Base-by-base conservation (phyloP, 2,329 filamentous ascomycete species). In the Pseudopyricularia cyperi region DNA sequence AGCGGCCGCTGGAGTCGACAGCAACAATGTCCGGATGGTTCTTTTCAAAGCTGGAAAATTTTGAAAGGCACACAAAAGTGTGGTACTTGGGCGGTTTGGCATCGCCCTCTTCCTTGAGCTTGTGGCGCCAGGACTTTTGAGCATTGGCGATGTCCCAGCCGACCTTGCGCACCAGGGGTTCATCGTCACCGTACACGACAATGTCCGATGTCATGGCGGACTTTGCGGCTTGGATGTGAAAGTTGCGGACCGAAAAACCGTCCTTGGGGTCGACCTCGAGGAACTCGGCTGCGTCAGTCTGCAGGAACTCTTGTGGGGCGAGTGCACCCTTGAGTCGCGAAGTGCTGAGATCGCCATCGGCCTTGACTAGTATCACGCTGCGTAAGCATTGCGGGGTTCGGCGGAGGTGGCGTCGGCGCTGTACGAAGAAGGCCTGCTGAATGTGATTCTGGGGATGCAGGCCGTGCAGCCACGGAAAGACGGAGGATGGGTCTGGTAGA, bases 391-490 rank as follows among this genome's bases (percentile, higher is more conserved):
- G 77, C 0, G 89, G 88, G 2, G 82, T 81, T 58, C 77, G 83
- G 47, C 86, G 76, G 50, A 85, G 68, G n/a, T 79, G 73, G 55
- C 82, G 85, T 61, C 83, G 83, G 55, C 88, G 80, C 26, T 86
- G 83, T 50, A 83, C 81, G 65, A 98, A 97, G 71, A 96, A 97
- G 7, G 86, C 80, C 55, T 93, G 77, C 62, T 98, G 93, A 52
- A 95, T 77, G 55, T 88, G 82, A 62, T 98, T 98, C 55, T 85
- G 80, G 0, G 87, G 83, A 62, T 97, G 90, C 39, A 97, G 71
- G 24, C 93, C 93, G 68, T 98, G 93, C 24, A 96, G 74, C 93
- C 93, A 98, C 2, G 93, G 93, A 62, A 97, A 98, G 55, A 97
- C 87, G 55, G 82, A 76, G n/a, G 84, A 79, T 0, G 93, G 82